phyloP scores from a whole-genome alignment of 495 filamentous ascomycete genomes.

The Oleoguttula mirabilis region DNA sequence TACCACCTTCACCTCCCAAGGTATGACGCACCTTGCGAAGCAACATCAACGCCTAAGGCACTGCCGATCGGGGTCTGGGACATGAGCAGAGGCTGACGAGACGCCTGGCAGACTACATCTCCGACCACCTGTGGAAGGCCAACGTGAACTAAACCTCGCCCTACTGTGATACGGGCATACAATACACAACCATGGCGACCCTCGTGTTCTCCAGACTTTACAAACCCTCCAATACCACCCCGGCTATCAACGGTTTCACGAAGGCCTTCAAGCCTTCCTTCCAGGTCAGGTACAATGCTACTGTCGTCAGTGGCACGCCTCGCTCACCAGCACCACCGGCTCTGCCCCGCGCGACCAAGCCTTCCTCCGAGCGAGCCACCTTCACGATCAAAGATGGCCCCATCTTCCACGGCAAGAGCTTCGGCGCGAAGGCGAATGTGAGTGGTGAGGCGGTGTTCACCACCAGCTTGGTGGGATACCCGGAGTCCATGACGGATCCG shows the following conservation, averaged over 20 bases:
- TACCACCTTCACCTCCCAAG: conserved; percentile 50
- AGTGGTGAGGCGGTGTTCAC: conserved; percentile 93
- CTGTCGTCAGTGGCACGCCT: conserved; percentile 54
- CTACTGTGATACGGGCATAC: too few relatives aligned
- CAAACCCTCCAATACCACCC: conserved; percentile 47
- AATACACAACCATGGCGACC: conserved; percentile 33
- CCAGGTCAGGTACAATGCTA: conserved; percentile 55
- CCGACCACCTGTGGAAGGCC: conserved; percentile 98
- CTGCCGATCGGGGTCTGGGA: too few relatives aligned
- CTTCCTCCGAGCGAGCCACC: conserved; percentile 64
- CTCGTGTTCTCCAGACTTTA: conserved; percentile 47
- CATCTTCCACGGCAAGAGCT: conserved; percentile 86
- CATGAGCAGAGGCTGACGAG: too few relatives aligned
- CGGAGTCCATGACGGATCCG: conserved; percentile 95
- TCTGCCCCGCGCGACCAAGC: conserved; percentile 40
- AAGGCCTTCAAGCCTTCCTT: conserved; percentile 39
- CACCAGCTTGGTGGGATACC: conserved; percentile 85
- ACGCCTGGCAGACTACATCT: conserved; percentile 11
- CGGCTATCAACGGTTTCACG: conserved; percentile 39
- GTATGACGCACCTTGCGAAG: conserved; percentile 48
- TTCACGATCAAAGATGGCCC: conserved; percentile 92
- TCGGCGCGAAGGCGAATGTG: conserved; percentile 82
- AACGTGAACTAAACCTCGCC: conserved; percentile 62
- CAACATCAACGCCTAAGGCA: too few relatives aligned
- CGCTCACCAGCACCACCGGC: conserved; percentile 34